A percentile compares a stretch with the other conserved stretches of the same genome.
Conservation (phyloP, 2,329 filamentous ascomycete genomes). For the Venturia pyrina region DNA sequence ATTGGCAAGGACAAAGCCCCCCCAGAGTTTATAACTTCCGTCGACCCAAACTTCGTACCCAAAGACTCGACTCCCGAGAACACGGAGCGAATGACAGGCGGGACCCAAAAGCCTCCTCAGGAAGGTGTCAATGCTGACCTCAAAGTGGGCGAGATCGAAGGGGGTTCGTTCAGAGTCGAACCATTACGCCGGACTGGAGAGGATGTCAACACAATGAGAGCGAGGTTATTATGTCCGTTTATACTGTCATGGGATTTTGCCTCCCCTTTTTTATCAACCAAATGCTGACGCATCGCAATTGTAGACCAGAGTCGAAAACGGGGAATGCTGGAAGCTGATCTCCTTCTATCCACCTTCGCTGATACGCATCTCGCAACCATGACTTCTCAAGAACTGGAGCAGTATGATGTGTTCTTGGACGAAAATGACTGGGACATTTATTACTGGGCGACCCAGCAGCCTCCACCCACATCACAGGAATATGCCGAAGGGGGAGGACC, state of each 20-base stretch:
- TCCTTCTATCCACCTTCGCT: conserved; percentile 93
- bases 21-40: conserved; percentile 49
- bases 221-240: conserved; percentile 62
- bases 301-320: conserved; percentile 93
- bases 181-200: conserved; percentile 80
- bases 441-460: conserved; percentile 94
- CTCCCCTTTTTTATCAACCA: background rate
- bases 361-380: conserved; percentile 66
- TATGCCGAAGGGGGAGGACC: conserved; percentile 44
- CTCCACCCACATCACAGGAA: conserved; percentile 47
- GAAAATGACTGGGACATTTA: conserved; percentile 99
- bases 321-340: conserved; percentile 89
- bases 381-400: conserved; percentile 59
- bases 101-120: conserved; percentile 43
- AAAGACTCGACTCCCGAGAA: conserved; percentile 53
- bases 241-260: conserved; percentile 14
- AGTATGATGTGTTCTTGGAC: conserved; percentile 90
- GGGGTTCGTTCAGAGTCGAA: conserved; percentile 77
- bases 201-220: conserved; percentile 75
- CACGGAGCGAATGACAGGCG: conserved; percentile 56
- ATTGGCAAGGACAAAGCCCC: conserved; percentile 47
- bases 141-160: conserved; percentile 77
- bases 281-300: conserved; percentile 3
- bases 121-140: conserved; percentile 52
- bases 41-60: conserved; percentile 46